A percentile compares a stretch with the other conserved stretches of the same genome.
Conservation (phyloP, 164 flowering plant species). For the Aristolochia contorta region DNA sequence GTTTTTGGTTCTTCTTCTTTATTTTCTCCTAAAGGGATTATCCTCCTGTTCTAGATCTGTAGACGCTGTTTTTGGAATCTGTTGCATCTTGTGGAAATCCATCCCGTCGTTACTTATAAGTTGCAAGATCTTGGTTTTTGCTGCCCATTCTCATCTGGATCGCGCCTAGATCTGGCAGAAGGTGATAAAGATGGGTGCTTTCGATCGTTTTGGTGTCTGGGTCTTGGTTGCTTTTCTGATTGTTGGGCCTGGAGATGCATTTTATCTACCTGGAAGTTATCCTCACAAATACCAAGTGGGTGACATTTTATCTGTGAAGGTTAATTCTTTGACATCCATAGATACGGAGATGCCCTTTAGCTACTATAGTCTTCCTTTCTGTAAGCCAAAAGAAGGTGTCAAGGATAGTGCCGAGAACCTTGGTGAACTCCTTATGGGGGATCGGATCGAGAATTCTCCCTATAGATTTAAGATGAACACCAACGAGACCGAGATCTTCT, state of each 20-base stretch:
- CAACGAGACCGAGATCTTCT: conserved; percentile 52
- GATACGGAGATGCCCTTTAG: conserved; percentile 76
- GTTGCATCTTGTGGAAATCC: not conserved
- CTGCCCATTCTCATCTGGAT: not conserved
- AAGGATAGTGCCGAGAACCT: conserved; percentile 77
- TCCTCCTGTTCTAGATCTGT: not conserved
- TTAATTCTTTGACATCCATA: conserved; percentile 70
- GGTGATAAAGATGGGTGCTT: conserved; percentile 25
- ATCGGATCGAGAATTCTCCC: conserved; percentile 80
- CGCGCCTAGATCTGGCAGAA: conserved; percentile 1
- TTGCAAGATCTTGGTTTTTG: not conserved
- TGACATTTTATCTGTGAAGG: conserved; percentile 46
- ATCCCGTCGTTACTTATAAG: no score
- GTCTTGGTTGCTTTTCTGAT: conserved; percentile 28
- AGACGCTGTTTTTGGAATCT: not conserved
- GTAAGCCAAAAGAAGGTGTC: conserved; percentile 56
- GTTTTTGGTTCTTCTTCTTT: not conserved
- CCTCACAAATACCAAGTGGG: conserved; percentile 58
- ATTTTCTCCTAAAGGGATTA: not conserved
- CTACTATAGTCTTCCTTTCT: conserved; percentile 72
- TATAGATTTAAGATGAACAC: conserved; percentile 52
- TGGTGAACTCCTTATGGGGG: conserved; percentile 88
- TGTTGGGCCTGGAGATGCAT: conserved; percentile 38
- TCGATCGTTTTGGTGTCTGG: conserved; percentile 27
- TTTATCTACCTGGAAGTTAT: conserved; percentile 87